Base-by-base conservation (phyloP, 2,329 filamentous ascomycete genomes). In the Botrytis fragariae region DNA sequence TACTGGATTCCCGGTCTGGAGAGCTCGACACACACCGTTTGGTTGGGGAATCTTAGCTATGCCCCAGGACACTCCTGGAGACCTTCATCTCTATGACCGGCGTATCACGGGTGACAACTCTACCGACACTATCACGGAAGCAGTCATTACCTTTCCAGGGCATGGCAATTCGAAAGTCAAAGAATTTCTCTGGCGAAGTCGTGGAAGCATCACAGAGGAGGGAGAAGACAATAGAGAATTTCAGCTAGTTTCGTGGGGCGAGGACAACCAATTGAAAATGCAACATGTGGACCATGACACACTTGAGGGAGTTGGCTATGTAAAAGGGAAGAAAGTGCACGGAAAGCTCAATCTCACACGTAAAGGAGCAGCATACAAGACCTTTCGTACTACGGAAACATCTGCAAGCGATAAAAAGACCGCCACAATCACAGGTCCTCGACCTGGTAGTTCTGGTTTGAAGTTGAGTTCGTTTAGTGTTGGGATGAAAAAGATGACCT, bases 161-260 rank as follows among this genome's bases (percentile, higher is more conserved):
- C 90, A 92, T 75, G 79, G 79, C 32, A 86, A 86, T 65, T 85
- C 89, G 77, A 90, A 95, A 79, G 94, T 93, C 44, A 97, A 96
- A 79, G 95, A 98, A 78, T 98, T 98, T 75, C 84, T 98, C 18
- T 98, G 95, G 95, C 88, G 95, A 80, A 89, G 89, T 65, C 89
- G 95, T 72, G 95, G 95, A 54, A 83, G 83, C 25, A 86, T 91
- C 51, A 85, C 86, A 29, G 87, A 89, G 25, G 88, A 93, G 71
- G 87, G 88, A n/a, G 83, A 92, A 63, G 95, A 98, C 78, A 86
- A 94, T 75, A 89, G 95, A 78, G 95, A 98, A 70, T 98, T 97
- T 76, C 95, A 98, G 81, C 86, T 98, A 29, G 93, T 98, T 0
- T 95, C 95, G 0, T 98, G 95, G 95, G 94, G 94, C 39, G 91